A percentile compares a stretch with the other conserved stretches of the same genome.
These are phyloP conservation scores for Penicillium pancosmium DNA, from an alignment of 495 filamentous ascomycete species.

Conservation along the genomic window DNA sequence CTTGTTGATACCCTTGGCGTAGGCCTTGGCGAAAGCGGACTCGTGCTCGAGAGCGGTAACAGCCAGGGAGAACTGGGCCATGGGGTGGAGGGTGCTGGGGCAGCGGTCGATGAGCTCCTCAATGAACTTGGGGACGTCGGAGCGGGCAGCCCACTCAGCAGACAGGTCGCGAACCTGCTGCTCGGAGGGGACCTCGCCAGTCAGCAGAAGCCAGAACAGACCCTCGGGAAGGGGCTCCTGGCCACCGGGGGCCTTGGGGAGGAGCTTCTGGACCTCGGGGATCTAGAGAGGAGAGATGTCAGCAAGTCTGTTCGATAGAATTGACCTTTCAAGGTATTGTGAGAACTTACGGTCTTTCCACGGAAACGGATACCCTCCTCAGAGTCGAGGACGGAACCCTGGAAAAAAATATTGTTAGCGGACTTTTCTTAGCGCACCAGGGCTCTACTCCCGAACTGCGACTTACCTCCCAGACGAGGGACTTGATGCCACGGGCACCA, in stretches of 20 bases:
- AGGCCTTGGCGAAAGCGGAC: constrained; percentile 95
- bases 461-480: constrained; percentile 89
- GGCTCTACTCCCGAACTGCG: not conserved
- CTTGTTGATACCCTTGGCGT: constrained; percentile 98
- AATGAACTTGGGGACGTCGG: constrained; percentile 93
- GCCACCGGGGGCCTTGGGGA: constrained; percentile 95
- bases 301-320: constrained; percentile 20
- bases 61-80: constrained; percentile 98
- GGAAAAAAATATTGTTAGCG: constrained; percentile 14
- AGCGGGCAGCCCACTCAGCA: constrained; percentile 97
- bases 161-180: constrained; percentile 97
- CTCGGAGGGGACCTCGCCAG: constrained; percentile 93
- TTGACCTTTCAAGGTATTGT: not conserved
- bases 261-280: constrained; percentile 94
- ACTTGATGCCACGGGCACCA: constrained; percentile 98
- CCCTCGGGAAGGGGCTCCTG: constrained; percentile 96
- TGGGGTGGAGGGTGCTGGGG: constrained; percentile 97
- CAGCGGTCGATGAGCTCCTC: constrained; percentile 99
- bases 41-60: constrained; percentile 98
- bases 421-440: not conserved
- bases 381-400: constrained; percentile 94
- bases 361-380: constrained; percentile 99
- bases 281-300: constrained; percentile 54
- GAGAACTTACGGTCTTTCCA: constrained; percentile 77
- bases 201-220: constrained; percentile 99